These are phyloP conservation scores for Xylaria sp. DNA, from an alignment of 2,329 filamentous ascomycete species.

Conservation along the genomic window DNA sequence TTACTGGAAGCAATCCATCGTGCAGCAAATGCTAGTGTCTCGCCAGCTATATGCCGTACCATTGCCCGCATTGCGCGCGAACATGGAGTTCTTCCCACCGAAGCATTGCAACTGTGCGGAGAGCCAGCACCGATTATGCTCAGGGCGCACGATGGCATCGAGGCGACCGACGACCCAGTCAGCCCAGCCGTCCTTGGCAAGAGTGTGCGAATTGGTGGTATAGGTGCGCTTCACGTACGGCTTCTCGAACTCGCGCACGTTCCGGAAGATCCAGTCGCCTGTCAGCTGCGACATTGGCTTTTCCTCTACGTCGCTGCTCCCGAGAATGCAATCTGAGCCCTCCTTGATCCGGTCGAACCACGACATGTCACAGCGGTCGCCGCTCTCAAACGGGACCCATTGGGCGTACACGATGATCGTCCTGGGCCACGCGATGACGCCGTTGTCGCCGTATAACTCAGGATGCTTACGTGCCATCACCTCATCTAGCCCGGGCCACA, in stretches of 20 bases:
- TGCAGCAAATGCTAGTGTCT: conserved; percentile 48
- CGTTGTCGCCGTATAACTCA: conserved; percentile 45
- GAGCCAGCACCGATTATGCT: conserved; percentile 49
- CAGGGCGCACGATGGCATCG: conserved; percentile 44
- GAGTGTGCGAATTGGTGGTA: conserved; percentile 48
- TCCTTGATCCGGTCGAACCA: conserved; percentile 42
- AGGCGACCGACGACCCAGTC: conserved; percentile 46
- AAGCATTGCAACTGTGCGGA: conserved; percentile 53
- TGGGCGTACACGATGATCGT: conserved; percentile 55
- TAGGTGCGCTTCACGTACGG: conserved; percentile 56
- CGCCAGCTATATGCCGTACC: conserved; percentile 56
- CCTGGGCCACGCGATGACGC: conserved; percentile 46
- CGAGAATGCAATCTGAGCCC: conserved; percentile 48
- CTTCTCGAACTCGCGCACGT: conserved; percentile 52
- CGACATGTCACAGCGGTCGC: conserved; percentile 44
- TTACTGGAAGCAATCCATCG: conserved; percentile 52
- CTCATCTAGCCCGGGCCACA: conserved; percentile 44
- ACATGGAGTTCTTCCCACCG: conserved; percentile 51
- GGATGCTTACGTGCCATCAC: conserved; percentile 45
- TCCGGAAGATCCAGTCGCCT: conserved; percentile 52
- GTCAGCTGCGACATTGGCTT: conserved; percentile 54
- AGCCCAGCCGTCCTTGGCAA: conserved; percentile 48
- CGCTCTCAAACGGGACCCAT: conserved; percentile 49
- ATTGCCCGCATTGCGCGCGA: conserved; percentile 48
- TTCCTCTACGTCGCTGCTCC: conserved; percentile 42